Conservation (phyloP, 1,284 basidiomycete genomes). For the Ganoderma multipileum region DNA sequence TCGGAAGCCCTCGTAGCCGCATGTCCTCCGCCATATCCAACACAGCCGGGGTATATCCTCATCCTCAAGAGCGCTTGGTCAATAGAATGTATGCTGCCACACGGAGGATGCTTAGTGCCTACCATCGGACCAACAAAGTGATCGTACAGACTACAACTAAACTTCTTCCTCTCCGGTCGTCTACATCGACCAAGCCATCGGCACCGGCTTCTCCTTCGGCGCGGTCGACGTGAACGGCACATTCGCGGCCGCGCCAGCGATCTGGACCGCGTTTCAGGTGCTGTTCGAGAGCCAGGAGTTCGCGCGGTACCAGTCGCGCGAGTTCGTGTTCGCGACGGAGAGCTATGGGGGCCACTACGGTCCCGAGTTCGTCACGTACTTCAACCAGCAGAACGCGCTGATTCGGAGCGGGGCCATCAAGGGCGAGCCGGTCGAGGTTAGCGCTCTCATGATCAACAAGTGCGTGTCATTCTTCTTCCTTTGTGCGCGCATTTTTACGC, state of each 20-base stretch:
- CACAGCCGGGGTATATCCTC: too few species aligned
- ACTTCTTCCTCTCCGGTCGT: conserved; percentile 52
- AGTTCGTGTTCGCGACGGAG: conserved; percentile 71
- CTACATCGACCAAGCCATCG: conserved; percentile 80
- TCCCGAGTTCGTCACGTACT: conserved; percentile 68
- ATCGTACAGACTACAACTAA: too few species aligned
- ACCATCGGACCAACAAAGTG: too few species aligned
- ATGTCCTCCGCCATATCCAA: too few species aligned
- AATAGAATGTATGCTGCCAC: too few species aligned
- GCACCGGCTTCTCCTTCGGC: conserved; percentile 71
- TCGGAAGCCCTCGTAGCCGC: too few species aligned
- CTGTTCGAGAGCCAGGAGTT: conserved; percentile 70
- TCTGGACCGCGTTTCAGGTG: conserved; percentile 73
- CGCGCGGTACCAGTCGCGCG: conserved; percentile 59
- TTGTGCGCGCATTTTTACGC: background rate
- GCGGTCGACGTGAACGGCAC: conserved; percentile 63
- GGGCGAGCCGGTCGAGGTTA: conserved; percentile 49
- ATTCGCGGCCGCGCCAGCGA: conserved; percentile 53
- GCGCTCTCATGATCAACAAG: conserved; percentile 51
- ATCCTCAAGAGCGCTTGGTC: too few species aligned
- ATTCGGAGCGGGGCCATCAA: conserved; percentile 51
- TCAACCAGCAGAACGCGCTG: conserved; percentile 68
- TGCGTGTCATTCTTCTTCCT: conserved; percentile 24
- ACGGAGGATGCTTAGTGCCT: too few species aligned
- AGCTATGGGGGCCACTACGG: conserved; percentile 77